A percentile compares a stretch with the other conserved stretches of the same genome.
Evolutionary conservation across 345 rosid genomes (phyloP).

Genomic region (Hibiscus syriacus): DNA sequence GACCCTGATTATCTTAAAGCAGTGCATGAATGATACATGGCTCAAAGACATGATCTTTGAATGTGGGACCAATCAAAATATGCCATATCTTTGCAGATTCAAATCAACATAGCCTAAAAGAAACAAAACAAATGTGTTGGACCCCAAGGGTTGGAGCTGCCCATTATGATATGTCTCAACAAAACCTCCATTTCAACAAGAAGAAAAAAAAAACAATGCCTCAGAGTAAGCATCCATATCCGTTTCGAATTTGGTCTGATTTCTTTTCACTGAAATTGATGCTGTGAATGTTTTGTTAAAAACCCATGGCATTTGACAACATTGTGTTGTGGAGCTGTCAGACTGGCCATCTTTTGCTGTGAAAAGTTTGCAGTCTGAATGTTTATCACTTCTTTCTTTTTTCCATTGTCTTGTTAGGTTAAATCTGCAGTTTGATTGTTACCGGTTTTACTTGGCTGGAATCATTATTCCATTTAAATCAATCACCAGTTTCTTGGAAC

Average conservation of each 20-base stretch:
- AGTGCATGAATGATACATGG: background rate
- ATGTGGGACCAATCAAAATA: constrained; percentile 1
- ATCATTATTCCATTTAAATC: background rate
- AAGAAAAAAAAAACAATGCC: background rate
- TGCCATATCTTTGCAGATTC: background rate
- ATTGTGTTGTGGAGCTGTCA: constrained; percentile 24
- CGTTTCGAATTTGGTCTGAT: constrained; percentile 16
- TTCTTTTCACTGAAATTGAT: constrained; percentile 23
- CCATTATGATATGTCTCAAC: constrained; percentile 26
- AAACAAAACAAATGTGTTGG: constrained; percentile 11
- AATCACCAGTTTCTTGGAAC: background rate
- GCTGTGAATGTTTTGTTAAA: constrained; percentile 15
- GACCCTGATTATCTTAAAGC: background rate
- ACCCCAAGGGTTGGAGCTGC: constrained; percentile 20
- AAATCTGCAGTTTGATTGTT: background rate
- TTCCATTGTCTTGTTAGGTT: background rate
- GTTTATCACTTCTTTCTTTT: constrained; percentile 4
- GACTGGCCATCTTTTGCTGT: constrained; percentile 28
- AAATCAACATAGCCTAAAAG: constrained; percentile 12
- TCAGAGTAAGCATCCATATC: constrained; percentile 26
- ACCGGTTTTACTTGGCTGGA: background rate
- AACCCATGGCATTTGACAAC: constrained; percentile 1
- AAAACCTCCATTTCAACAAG: background rate
- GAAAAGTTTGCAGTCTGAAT: constrained; percentile 8
- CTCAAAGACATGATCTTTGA: constrained; percentile 6